Evolutionary conservation across 768 basidiomycete species (phyloP).

Genomic region (Fomitopsis serialis): DNA sequence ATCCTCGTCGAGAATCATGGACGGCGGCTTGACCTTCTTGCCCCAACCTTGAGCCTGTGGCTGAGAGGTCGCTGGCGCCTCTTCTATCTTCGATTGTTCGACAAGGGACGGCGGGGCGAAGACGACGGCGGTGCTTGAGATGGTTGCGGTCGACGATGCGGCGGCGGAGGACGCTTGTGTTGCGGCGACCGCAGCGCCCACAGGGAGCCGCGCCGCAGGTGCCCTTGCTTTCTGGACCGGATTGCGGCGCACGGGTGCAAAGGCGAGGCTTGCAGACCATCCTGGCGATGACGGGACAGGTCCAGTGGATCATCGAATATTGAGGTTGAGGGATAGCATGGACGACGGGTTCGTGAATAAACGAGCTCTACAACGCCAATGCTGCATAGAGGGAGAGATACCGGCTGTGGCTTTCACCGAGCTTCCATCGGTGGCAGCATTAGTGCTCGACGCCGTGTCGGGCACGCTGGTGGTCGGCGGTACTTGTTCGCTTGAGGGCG

Average conservation of each 20-base stretch:
- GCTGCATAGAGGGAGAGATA: constrained; percentile 45
- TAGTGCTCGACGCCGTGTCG: constrained; percentile 21
- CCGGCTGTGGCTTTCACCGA: constrained; percentile 49
- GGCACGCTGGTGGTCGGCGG: constrained; percentile 21
- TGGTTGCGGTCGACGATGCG: constrained; percentile 18
- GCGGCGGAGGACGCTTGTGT: constrained; percentile 12
- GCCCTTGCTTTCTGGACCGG: constrained; percentile 53
- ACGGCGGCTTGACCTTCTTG: constrained; percentile 85
- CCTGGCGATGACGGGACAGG: constrained; percentile 39
- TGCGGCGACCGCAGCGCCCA: constrained; percentile 51
- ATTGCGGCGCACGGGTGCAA: constrained; percentile 73
- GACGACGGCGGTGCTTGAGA: constrained; percentile 59
- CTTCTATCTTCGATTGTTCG: constrained; percentile 23
- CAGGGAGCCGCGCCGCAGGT: constrained; percentile 45
- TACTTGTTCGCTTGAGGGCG: constrained; percentile 7
- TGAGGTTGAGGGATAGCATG: constrained; percentile 16
- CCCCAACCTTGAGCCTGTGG: constrained; percentile 62
- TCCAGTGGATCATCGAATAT: constrained; percentile 9
- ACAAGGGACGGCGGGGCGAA: constrained; percentile 65
- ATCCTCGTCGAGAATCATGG: constrained; percentile 87
- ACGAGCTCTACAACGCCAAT: constrained; percentile 44
- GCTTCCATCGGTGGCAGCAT: constrained; percentile 22
- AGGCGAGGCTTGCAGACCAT: constrained; percentile 88
- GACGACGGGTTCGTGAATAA: constrained; percentile 37
- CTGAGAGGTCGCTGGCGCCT: constrained; percentile 30